Conservation (phyloP, 2,329 filamentous ascomycete species). For the Alternaria sp. region DNA sequence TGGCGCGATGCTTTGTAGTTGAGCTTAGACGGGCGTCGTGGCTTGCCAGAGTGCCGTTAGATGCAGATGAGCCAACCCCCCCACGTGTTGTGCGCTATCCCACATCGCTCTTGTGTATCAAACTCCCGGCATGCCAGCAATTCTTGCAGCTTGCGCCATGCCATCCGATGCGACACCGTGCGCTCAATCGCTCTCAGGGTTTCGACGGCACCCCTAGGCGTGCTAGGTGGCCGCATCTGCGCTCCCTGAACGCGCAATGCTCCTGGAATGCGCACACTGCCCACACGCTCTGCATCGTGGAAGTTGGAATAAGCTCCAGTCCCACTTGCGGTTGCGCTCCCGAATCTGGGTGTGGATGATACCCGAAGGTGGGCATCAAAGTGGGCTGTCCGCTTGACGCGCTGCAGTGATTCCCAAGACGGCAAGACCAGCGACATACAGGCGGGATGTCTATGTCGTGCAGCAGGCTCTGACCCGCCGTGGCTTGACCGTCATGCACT, state of each 20-base stretch:
- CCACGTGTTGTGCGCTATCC: conserved; percentile 31
- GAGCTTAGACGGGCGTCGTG: neutral
- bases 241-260: neutral
- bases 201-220: conserved; percentile 7
- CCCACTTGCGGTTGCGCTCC: conserved; percentile 38
- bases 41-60: neutral
- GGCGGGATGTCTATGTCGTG: conserved; percentile 30
- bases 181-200: conserved; percentile 1
- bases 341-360: conserved; percentile 31
- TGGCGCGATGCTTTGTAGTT: neutral
- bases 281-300: conserved; percentile 4
- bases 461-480: conserved; percentile 22
- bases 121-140: neutral
- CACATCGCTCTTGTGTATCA: conserved; percentile 7
- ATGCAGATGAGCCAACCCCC: conserved; percentile 15
- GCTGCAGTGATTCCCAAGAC: conserved; percentile 22
- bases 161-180: conserved; percentile 1
- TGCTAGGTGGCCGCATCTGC: neutral
- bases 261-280: neutral
- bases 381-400: conserved; percentile 30
- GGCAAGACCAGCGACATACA: conserved; percentile 33
- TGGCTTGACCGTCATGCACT: conserved; percentile 18
- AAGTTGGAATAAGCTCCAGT: conserved; percentile 44
- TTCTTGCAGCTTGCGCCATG: conserved; percentile 1
- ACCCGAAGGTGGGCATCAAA: conserved; percentile 28